Conservation (phyloP, 2,329 filamentous ascomycete genomes). For the Sodiomyces alkalinus region DNA sequence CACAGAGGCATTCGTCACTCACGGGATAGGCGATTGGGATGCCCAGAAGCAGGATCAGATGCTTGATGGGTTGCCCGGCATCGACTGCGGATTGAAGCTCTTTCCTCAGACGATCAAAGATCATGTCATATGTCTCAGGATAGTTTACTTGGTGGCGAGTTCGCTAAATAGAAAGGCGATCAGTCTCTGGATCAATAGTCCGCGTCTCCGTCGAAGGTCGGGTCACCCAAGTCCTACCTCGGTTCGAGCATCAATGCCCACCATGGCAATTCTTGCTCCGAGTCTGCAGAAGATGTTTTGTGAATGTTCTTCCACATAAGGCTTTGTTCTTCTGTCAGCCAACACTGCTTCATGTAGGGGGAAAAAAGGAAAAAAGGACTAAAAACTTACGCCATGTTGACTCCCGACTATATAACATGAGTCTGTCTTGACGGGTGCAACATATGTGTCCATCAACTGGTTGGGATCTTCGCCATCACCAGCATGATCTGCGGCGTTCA, state of each 20-base stretch:
- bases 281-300: slow-evolving; percentile 76
- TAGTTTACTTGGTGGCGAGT: slow-evolving; percentile 93
- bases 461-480: slow-evolving; percentile 45
- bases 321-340: slow-evolving; percentile 40
- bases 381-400: slow-evolving; percentile 53
- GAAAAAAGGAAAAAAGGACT: no score
- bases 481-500: slow-evolving; percentile 23
- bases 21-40: slow-evolving; percentile 77
- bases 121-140: slow-evolving; percentile 70
- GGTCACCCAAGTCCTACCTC: slow-evolving; percentile 38
- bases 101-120: slow-evolving; percentile 60
- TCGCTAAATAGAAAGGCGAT: slow-evolving; percentile 39
- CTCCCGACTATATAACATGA: slow-evolving; percentile 64
- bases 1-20: slow-evolving; percentile 22
- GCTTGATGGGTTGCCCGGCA: slow-evolving; percentile 64
- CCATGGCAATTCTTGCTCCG: slow-evolving; percentile 67
- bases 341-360: not conserved
- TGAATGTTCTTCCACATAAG: slow-evolving; percentile 80
- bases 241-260: slow-evolving; percentile 85
- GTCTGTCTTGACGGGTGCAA: slow-evolving; percentile 41
- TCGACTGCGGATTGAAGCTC: slow-evolving; percentile 56
- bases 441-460: slow-evolving; percentile 62
- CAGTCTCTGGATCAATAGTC: no score
- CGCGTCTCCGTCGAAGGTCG: not conserved
- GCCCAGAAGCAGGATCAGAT: slow-evolving; percentile 74